Conservation (phyloP, 495 filamentous ascomycete genomes). For the Barbatosphaeria neglecta region DNA sequence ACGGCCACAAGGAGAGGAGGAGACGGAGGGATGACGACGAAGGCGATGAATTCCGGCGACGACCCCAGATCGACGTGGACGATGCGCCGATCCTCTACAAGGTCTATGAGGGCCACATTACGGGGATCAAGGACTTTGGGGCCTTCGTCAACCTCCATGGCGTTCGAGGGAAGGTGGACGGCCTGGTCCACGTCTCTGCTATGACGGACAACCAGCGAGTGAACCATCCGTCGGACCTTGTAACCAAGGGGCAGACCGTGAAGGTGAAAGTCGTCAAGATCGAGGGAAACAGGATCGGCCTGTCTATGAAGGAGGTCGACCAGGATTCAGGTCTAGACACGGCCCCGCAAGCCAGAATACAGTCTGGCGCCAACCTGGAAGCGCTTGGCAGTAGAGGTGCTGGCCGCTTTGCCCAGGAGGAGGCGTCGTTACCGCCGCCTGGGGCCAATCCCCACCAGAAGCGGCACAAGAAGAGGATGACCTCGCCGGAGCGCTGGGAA, state of each 20-base stretch:
- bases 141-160: constrained; percentile 88
- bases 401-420: not conserved
- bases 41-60: constrained; percentile 54
- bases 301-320: constrained; percentile 97
- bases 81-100: constrained; percentile 74
- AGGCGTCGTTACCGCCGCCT: constrained; percentile 1
- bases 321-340: constrained; percentile 81
- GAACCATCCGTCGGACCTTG: constrained; percentile 81
- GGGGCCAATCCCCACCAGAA: constrained; percentile 20
- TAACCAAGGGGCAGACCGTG: constrained; percentile 69
- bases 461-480: constrained; percentile 77
- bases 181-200: constrained; percentile 92
- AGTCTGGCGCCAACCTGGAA: constrained; percentile 88
- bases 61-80: constrained; percentile 67
- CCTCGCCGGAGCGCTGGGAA: constrained; percentile 93
- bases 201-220: constrained; percentile 79
- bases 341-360: constrained; percentile 66
- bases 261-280: constrained; percentile 91
- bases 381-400: constrained; percentile 61
- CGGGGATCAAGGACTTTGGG: constrained; percentile 88
- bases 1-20: constrained; percentile 30
- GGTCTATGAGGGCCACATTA: constrained; percentile 80
- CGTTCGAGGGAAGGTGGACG: constrained; percentile 79
- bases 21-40: constrained; percentile 29
- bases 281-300: constrained; percentile 63